Base-by-base conservation (phyloP, 2,329 filamentous ascomycete species). In the Penicillium sp. region DNA sequence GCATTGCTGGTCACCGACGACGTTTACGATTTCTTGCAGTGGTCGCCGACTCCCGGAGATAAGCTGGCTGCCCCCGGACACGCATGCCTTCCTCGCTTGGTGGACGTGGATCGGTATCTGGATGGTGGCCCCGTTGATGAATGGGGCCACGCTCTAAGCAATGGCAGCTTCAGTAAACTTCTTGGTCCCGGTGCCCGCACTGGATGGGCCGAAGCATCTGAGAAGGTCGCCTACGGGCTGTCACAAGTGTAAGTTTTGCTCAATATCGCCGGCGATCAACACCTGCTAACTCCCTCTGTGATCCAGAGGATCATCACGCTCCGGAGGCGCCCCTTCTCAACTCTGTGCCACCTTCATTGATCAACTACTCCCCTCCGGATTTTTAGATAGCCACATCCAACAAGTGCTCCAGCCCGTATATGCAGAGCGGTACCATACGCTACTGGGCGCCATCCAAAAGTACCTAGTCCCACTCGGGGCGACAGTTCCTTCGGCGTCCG, bases 11-110 rank as follows among this genome's bases (percentile, higher is more conserved):
- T 97, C 31, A 86, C 86, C 50, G 94, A 98, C 77, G 95, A 99
- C 73, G 92, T 98, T 10, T 99, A 99, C 72, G 94, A 98, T 73
- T 89, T 94, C 65, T 81, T 98, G 5, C 90, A 93, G 72, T 97
- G 92, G 91, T 83, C 85, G 2, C 68, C 79, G 0, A 70, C 77
- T 46, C 39, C 66, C 0, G 56, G 59, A n/a, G 51, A 39, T 13
- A 46, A 57, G 49, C 24, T 60, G 53, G 6, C 54, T 31, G 56
- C 60, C 35, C 60, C 66, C 50, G 74, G 75, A 39, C 79, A 73
- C 63, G 81, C 84, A 6, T 68, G 74, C 35, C 64, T 92, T 9
- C 91, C 92, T 2, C 86, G 92, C 1, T 79, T 96, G 1, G 86
- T 91, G 18, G 92, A 96, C 71, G 79, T 96, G 56, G 92, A 96